Conservation (phyloP, 345 rosid species). For the Alliaria petiolata region DNA sequence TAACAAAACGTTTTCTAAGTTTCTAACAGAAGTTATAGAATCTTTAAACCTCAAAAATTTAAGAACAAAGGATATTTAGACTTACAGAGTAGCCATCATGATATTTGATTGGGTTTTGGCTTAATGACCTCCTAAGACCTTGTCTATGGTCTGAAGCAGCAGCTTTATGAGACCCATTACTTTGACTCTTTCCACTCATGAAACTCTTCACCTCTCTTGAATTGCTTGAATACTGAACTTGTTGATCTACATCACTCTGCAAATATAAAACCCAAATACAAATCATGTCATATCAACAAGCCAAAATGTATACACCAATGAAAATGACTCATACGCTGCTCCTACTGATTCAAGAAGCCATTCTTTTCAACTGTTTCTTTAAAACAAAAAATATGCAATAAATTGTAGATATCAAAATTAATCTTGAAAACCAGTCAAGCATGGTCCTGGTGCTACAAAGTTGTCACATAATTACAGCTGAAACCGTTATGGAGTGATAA, state of each 20-base stretch:
- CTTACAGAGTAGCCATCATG: constrained; percentile 92
- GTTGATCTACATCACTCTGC: constrained; percentile 75
- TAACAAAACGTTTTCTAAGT: not conserved
- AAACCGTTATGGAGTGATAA: not conserved
- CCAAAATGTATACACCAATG: not conserved
- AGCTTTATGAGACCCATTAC: constrained; percentile 34
- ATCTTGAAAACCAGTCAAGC: not conserved
- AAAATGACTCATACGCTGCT: not conserved
- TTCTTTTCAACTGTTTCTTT: not conserved
- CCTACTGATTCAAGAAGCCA: not conserved
- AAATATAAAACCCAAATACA: constrained; percentile 3
- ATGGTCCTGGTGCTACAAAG: constrained; percentile 3
- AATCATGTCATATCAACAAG: not conserved
- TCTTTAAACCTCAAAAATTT: not conserved
- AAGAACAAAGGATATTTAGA: constrained; percentile 12
- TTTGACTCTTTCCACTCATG: constrained; percentile 37
- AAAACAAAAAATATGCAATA: not conserved
- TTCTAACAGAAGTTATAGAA: not conserved
- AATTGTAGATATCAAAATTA: not conserved
- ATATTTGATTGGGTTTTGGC: constrained; percentile 67
- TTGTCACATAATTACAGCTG: constrained; percentile 1
- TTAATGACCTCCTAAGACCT: constrained; percentile 57
- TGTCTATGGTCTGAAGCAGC: constrained; percentile 45
- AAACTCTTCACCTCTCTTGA: constrained; percentile 36
- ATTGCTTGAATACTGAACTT: constrained; percentile 38